These are phyloP conservation scores for Ustilago nuda DNA, from an alignment of 1,284 basidiomycete genomes.

Conservation along the genomic window DNA sequence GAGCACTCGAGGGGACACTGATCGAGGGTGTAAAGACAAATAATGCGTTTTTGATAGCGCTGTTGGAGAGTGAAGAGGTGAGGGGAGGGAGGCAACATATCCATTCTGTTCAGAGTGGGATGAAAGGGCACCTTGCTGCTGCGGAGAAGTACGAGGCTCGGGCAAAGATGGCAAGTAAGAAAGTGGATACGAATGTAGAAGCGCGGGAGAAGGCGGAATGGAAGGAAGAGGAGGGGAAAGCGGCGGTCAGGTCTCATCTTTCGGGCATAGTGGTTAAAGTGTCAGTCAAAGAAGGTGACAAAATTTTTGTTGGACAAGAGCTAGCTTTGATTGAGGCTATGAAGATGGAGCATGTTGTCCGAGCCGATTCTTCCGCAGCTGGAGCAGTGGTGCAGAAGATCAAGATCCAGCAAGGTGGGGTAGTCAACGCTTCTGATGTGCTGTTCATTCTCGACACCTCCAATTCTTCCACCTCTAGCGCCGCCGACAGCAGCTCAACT, in stretches of 20 bases:
- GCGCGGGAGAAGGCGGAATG: not conserved
- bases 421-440: conserved; percentile 25
- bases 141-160: conserved; percentile 8
- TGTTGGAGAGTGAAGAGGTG: conserved; percentile 34
- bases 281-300: conserved; percentile 58
- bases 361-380: conserved; percentile 2
- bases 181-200: not conserved
- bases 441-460: conserved; percentile 26
- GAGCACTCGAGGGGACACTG: conserved; percentile 22
- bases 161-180: not conserved
- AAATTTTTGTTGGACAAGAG: conserved; percentile 72
- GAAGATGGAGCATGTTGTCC: conserved; percentile 75
- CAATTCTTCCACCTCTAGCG: not conserved
- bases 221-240: conserved; percentile 8
- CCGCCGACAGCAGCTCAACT: not conserved
- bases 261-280: conserved; percentile 33
- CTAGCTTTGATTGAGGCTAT: conserved; percentile 78
- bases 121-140: conserved; percentile 5
- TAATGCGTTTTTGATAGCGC: conserved; percentile 23
- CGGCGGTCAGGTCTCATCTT: conserved; percentile 27
- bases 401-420: conserved; percentile 20
- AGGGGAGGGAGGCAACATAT: conserved; percentile 19
- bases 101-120: conserved; percentile 25
- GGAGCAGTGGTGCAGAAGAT: conserved; percentile 26
- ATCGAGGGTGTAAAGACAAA: conserved; percentile 47